Base-by-base conservation (phyloP, 2,329 filamentous ascomycete species). In the Fusarium algeriense region DNA sequence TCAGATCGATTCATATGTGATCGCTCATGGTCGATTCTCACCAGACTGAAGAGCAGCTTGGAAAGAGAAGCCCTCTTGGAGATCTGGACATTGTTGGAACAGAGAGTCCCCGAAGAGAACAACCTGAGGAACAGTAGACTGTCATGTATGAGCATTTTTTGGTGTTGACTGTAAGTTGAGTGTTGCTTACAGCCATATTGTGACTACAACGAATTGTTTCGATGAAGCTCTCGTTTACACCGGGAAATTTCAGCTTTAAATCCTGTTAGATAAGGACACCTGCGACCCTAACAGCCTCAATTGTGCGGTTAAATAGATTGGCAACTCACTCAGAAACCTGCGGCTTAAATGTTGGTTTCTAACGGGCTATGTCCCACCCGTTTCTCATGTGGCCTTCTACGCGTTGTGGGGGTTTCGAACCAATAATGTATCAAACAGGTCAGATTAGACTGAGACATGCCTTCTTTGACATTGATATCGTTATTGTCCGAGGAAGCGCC, bases 61-160 rank as follows among this genome's bases (percentile, higher is more conserved):
- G 75, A 97, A 93, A 1, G 88, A 93, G 80, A 95, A 95, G 19
- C 92, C 93, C 61, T 88, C 83, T 14, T 87, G 81, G 52, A 90
- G 84, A 38, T 86, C 84, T 70, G 87, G 88, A 4, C 90, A 87
- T 44, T 87, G 84, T 77, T 98, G 90, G 52, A 95, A 91, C 68
- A 98, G 91, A 35, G 93, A 97, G 82, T 98, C 96, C 59, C 95
- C 95, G 69, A 98, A 92, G 28, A 98, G 89, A 69, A 98, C 85
- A 74, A 95, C 85, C 77, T 95, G 93, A 52, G 91, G 90, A 76
- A 92, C 92, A 2, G 88, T 83, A 43, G 80, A 80, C 85, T 88
- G 17, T 45, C 15, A 32, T 26, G 20, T 40, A 35, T 60, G 26
- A 70, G 67, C 19, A 32, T 38, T 40, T 43, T 37, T 12, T 17